A percentile compares a stretch with the other conserved stretches of the same genome.
phyloP scores from a whole-genome alignment of 352 stramenopile genomes.

The Globisporangium sylvaticum region DNA sequence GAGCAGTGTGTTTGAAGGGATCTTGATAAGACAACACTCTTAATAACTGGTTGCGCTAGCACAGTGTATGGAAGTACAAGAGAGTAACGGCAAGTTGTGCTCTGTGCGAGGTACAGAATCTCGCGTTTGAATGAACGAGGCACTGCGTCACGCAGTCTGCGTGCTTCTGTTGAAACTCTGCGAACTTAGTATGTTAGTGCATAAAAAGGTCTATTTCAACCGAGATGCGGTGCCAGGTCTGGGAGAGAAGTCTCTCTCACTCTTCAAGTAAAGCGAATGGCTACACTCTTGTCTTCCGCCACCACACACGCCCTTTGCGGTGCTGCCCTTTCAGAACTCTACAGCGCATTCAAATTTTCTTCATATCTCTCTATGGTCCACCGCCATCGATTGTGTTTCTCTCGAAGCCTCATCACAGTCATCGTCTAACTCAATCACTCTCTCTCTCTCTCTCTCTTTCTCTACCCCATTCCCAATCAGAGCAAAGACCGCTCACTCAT shows the following conservation, averaged over 20 bases:
- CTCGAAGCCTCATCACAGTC: too few relatives aligned
- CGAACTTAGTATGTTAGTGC: background rate
- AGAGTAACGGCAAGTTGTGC: too few relatives aligned
- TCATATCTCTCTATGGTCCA: background rate
- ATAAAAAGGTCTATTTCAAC: background rate
- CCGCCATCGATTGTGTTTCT: too few relatives aligned
- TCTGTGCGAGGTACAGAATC: too few relatives aligned
- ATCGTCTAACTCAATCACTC: too few relatives aligned
- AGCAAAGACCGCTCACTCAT: background rate
- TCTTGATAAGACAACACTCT: background rate
- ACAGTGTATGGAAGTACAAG: too few relatives aligned
- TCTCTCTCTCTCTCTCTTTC: background rate
- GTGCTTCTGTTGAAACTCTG: background rate
- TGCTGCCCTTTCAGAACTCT: background rate
- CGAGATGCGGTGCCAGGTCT: background rate
- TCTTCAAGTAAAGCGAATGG: background rate
- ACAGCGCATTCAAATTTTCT: background rate
- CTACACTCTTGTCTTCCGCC: background rate
- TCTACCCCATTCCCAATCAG: background rate
- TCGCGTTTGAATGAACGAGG: background rate
- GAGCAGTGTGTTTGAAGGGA: background rate
- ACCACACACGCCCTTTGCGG: background rate
- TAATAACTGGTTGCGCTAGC: background rate
- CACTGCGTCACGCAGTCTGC: too few relatives aligned
- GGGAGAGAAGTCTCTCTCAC: background rate